Conservation (phyloP, 1,139 yeast genomes). For the Diutina sp. region DNA sequence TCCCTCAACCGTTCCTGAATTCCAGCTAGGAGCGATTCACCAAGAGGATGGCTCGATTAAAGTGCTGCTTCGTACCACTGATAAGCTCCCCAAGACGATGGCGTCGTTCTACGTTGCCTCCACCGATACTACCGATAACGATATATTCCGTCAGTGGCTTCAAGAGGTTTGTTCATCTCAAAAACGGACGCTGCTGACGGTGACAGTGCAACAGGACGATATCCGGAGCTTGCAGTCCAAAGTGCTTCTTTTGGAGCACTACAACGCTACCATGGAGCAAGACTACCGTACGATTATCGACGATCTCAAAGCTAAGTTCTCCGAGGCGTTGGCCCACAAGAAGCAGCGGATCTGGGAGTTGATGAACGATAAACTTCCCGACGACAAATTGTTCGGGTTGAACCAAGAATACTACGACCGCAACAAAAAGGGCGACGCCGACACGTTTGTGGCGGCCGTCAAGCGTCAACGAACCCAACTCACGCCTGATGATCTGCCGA, state of each 20-base stretch:
- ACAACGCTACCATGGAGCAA: slow-evolving; percentile 9
- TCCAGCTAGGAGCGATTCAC: background rate
- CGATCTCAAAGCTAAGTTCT: slow-evolving; percentile 25
- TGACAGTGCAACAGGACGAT: background rate
- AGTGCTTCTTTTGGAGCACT: background rate
- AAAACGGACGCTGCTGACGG: background rate
- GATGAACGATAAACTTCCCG: slow-evolving; percentile 6
- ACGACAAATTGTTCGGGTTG: slow-evolving; percentile 10
- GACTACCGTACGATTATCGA: slow-evolving; percentile 16
- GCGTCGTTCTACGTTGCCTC: background rate
- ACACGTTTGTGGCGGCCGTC: slow-evolving; percentile 10
- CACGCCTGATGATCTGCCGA: slow-evolving; percentile 1
- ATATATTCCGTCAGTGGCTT: background rate
- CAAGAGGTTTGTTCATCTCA: background rate
- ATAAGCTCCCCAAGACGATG: background rate
- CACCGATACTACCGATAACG: background rate
- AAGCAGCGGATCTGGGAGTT: slow-evolving; percentile 24
- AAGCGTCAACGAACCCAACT: slow-evolving; percentile 8
- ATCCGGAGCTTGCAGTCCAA: background rate
- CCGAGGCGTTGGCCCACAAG: slow-evolving; percentile 22
- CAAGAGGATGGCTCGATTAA: background rate
- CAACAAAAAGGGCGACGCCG: slow-evolving; percentile 7
- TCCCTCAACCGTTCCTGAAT: background rate
- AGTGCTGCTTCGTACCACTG: background rate
- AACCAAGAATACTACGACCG: slow-evolving; percentile 11